Evolutionary conservation across 192 early-diverging fungal genomes (phyloP).

Genomic region (Podila verticillata): DNA sequence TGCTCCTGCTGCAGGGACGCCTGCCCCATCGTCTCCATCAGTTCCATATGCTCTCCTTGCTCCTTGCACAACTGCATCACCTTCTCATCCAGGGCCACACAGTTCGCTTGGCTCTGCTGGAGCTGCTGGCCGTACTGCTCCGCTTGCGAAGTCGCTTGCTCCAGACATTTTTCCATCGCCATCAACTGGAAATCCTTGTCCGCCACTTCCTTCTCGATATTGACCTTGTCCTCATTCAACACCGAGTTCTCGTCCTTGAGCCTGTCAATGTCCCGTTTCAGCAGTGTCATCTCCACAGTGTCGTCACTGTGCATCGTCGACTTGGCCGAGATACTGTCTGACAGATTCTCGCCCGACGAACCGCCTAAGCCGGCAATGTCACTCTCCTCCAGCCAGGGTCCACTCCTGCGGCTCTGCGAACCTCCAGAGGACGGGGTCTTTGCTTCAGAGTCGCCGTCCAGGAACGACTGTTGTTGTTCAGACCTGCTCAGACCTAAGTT

Average conservation of each 20-base stretch:
- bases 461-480: not conserved
- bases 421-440: constrained; percentile 1
- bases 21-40: constrained; percentile 36
- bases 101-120: constrained; percentile 18
- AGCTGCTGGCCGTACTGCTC: constrained; percentile 31
- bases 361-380: not conserved
- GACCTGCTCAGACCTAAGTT: constrained; percentile 21
- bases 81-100: constrained; percentile 16
- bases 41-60: constrained; percentile 28
- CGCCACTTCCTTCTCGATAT: constrained; percentile 22
- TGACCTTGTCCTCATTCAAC: constrained; percentile 22
- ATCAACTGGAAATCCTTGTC: constrained; percentile 45
- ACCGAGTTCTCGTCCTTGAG: constrained; percentile 44
- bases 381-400: not conserved
- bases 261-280: constrained; percentile 42
- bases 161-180: constrained; percentile 43
- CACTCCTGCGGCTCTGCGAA: not conserved
- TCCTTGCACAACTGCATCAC: constrained; percentile 20
- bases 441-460: constrained; percentile 5
- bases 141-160: constrained; percentile 36
- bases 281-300: constrained; percentile 31
- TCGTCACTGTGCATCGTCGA: constrained; percentile 46
- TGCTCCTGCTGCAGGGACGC: constrained; percentile 27
- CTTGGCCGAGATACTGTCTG: constrained; percentile 36
- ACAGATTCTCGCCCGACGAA: constrained; percentile 29